Base-by-base conservation (phyloP, 2,329 filamentous ascomycete species). In the Colletotrichum sp. region DNA sequence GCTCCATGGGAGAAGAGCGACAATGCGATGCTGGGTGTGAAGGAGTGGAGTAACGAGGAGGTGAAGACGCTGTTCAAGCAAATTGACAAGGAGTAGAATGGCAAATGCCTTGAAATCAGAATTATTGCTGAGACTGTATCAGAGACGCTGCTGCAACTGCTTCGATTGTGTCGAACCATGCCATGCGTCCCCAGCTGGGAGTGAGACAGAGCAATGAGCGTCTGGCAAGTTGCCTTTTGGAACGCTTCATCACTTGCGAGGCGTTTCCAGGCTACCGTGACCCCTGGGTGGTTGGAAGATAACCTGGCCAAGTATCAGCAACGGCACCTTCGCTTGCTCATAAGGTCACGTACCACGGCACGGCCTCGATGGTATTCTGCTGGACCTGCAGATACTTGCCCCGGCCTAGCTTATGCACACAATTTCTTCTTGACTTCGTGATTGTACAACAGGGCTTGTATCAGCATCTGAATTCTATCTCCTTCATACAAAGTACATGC, bases 401-500 rank as follows among this genome's bases (percentile, higher is more conserved):
- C 44, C 44, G 7, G n/a, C 7, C 11, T 13, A 52, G n/a, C n/a
- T 52, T 52, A 22, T 8, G 44, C 61, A 39, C 32, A 16, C n/a
- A 25, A 9, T 4, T 9, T 13, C 13, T 64, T 52, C 27, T 12
- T 52, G 44, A 52, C 44, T 52, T 52, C 44, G n/a, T 52, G 27
- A 19, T 48, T 66, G 44, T 48, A 66, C 63, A 52, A 30, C 5
- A 39, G 25, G 59, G 68, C 48, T 60, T 57, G 60, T 76, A 66
- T 76, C 59, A 65, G 74, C 65, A 71, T 39, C 67, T 76, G 65
- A 73, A 76, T 70, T 71, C 74, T 72, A 67, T 78, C 75, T 77
- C 75, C 74, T 77, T 78, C 77, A 77, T 78, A 78, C 75, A 77
- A 66, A 78, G 44, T 78, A 78, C 77, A 78, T 72, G 65, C 65